These are phyloP conservation scores for Coemansia sp. DNA, from an alignment of 192 early-diverging fungal genomes.

Conservation along the genomic window DNA sequence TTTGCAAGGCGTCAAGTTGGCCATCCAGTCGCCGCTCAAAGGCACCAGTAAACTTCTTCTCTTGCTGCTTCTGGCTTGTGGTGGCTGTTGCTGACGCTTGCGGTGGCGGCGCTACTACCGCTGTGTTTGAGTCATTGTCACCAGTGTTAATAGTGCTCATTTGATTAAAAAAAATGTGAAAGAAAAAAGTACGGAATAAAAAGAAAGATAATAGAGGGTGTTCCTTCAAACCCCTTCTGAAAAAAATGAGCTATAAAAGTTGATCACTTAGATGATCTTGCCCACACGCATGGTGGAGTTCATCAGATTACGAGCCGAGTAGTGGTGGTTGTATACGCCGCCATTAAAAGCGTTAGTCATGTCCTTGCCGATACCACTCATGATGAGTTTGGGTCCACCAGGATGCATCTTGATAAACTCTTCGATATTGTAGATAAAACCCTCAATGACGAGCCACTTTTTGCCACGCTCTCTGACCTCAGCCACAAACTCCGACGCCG, in stretches of 20 bases:
- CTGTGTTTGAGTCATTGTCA: not conserved
- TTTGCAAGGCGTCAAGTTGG: slow-evolving; percentile 11
- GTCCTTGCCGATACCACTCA: slow-evolving; percentile 77
- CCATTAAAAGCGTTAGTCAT: slow-evolving; percentile 86
- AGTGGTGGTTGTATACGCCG: slow-evolving; percentile 86
- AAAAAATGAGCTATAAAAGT: not conserved
- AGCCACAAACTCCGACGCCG: slow-evolving; percentile 62
- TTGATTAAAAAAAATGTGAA: not conserved
- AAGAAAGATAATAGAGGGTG: not conserved
- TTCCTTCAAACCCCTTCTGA: not conserved
- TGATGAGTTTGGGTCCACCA: slow-evolving; percentile 74
- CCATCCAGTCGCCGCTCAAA: slow-evolving; percentile 14
- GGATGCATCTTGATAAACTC: slow-evolving; percentile 86
- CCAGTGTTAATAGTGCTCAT: not conserved
- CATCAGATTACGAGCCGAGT: slow-evolving; percentile 81
- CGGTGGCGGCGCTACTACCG: not conserved
- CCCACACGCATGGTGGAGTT: slow-evolving; percentile 53
- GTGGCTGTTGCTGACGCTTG: not conserved
- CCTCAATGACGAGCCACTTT: slow-evolving; percentile 82
- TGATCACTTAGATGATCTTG: slow-evolving; percentile 33
- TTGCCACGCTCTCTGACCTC: slow-evolving; percentile 65
- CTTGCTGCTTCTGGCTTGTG: not conserved
- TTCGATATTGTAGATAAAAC: slow-evolving; percentile 77
- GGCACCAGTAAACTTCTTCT: not conserved
- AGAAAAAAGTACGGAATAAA: not conserved